phyloP scores from a whole-genome alignment of 768 basidiomycete species.

The Termitomyces sp. region DNA sequence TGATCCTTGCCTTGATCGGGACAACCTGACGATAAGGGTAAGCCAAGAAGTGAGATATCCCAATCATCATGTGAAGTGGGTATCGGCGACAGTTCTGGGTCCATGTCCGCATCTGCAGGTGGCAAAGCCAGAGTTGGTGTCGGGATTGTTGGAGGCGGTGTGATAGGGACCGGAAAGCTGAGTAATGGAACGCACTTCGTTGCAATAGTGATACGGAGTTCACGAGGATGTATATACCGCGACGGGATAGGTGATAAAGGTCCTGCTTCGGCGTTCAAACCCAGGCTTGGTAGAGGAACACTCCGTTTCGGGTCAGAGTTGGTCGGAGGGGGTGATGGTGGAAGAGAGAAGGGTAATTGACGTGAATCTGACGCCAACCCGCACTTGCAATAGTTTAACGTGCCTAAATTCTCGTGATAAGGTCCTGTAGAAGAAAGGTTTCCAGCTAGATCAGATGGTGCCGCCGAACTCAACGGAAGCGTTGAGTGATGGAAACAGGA shows the following conservation, averaged over 20 bases:
- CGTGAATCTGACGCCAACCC: neutral
- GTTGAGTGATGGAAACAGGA: neutral
- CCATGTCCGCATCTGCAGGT: constrained; percentile 15
- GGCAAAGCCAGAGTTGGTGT: constrained; percentile 31
- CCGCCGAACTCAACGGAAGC: constrained; percentile 4
- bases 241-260: neutral
- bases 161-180: constrained; percentile 24
- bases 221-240: constrained; percentile 24
- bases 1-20: neutral
- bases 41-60: constrained; percentile 4
- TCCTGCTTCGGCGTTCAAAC: neutral
- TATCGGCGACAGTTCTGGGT: constrained; percentile 17
- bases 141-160: constrained; percentile 39
- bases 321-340: constrained; percentile 23
- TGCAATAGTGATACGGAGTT: constrained; percentile 21
- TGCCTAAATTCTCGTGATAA: neutral
- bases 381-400: neutral
- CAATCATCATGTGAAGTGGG: constrained; percentile 7
- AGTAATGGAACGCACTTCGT: constrained; percentile 24
- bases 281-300: constrained; percentile 18
- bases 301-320: constrained; percentile 21
- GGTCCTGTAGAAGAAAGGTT: constrained; percentile 9
- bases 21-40: constrained; percentile 1
- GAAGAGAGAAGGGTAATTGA: constrained; percentile 1
- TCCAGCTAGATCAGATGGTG: constrained; percentile 11